A percentile compares a stretch with the other conserved stretches of the same genome.
These are phyloP conservation scores for Cladophialophora chaetospira DNA, from an alignment of 2,329 filamentous ascomycete species.

Conservation along the genomic window DNA sequence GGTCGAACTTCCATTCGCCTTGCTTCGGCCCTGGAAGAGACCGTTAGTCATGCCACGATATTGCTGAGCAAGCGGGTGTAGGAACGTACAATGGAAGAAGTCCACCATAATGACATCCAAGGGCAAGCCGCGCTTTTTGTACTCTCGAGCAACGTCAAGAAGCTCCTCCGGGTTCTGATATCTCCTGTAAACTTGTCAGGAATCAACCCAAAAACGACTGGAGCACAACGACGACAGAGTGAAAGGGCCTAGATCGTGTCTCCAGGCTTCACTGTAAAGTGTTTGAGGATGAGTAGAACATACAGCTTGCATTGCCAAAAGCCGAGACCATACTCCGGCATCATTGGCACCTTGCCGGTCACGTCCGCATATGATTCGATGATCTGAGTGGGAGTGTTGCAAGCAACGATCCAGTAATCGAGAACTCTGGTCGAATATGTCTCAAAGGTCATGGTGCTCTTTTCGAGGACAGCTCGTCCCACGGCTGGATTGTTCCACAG, in stretches of 20 bases:
- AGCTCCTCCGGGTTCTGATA: conserved; percentile 68
- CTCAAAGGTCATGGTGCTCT: conserved; percentile 64
- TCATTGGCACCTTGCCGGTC: conserved; percentile 64
- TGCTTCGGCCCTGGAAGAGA: conserved; percentile 55
- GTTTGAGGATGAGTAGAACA: no score
- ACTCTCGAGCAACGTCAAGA: conserved; percentile 61
- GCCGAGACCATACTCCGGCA: conserved; percentile 68
- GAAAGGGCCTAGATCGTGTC: no score
- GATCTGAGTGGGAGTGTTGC: conserved; percentile 58
- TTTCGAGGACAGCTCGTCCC: conserved; percentile 62
- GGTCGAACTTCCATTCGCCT: conserved; percentile 69
- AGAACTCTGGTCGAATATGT: conserved; percentile 59
- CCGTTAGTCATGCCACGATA: neutral
- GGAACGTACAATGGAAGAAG: conserved; percentile 59
- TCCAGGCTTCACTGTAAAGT: no score
- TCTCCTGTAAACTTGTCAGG: no score
- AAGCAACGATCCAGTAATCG: conserved; percentile 67
- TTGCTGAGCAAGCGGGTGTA: neutral
- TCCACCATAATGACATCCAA: conserved; percentile 68
- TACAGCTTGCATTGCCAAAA: conserved; percentile 72
- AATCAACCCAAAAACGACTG: no score
- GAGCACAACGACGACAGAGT: no score
- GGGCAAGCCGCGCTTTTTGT: conserved; percentile 57
- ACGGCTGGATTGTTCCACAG: conserved; percentile 68
- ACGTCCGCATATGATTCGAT: conserved; percentile 58